Evolutionary conservation across 371 early-diverging fungal genomes (phyloP).

Genomic region (Astathelohania contejeani): DNA sequence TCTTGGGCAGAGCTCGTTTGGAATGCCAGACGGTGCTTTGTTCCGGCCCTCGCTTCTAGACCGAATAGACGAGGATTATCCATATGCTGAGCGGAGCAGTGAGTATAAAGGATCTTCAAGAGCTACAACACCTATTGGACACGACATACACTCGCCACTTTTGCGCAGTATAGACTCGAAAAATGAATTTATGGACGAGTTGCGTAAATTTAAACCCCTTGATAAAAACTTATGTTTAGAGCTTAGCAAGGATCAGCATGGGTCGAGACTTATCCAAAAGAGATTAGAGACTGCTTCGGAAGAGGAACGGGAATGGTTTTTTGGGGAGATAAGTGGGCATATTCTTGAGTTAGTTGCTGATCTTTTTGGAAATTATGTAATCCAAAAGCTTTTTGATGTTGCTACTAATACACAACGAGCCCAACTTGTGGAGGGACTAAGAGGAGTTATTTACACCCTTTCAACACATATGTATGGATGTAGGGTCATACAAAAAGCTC

Average conservation of each 20-base stretch:
- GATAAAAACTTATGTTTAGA: background rate
- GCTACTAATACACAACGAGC: slow-evolving; percentile 61
- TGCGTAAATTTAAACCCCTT: too few relatives aligned
- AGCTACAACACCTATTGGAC: slow-evolving; percentile 35
- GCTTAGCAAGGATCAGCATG: slow-evolving; percentile 91
- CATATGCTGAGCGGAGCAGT: slow-evolving; percentile 21
- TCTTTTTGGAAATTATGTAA: slow-evolving; percentile 98
- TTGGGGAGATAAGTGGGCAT: slow-evolving; percentile 76
- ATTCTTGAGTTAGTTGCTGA: slow-evolving; percentile 85
- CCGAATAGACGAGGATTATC: slow-evolving; percentile 28
- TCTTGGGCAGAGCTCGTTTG: slow-evolving; percentile 42
- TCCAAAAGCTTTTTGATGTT: slow-evolving; percentile 96
- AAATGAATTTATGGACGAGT: too few relatives aligned
- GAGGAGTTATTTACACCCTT: slow-evolving; percentile 70
- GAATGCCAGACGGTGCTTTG: slow-evolving; percentile 16
- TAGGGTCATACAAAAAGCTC: slow-evolving; percentile 92
- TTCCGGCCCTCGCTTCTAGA: slow-evolving; percentile 32
- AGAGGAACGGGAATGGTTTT: slow-evolving; percentile 82
- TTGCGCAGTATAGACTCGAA: too few relatives aligned
- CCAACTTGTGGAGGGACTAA: slow-evolving; percentile 70
- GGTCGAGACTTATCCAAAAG: slow-evolving; percentile 94
- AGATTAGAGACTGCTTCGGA: slow-evolving; percentile 73
- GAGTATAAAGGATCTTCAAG: slow-evolving; percentile 27
- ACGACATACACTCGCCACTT: slow-evolving; percentile 5
- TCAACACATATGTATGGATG: slow-evolving; percentile 98